Percentiles rank a stretch among this genome's conserved stretches.
Evolutionary conservation across 2,329 filamentous ascomycete genomes (phyloP).

Genomic region (Cryphonectria radicalis): DNA sequence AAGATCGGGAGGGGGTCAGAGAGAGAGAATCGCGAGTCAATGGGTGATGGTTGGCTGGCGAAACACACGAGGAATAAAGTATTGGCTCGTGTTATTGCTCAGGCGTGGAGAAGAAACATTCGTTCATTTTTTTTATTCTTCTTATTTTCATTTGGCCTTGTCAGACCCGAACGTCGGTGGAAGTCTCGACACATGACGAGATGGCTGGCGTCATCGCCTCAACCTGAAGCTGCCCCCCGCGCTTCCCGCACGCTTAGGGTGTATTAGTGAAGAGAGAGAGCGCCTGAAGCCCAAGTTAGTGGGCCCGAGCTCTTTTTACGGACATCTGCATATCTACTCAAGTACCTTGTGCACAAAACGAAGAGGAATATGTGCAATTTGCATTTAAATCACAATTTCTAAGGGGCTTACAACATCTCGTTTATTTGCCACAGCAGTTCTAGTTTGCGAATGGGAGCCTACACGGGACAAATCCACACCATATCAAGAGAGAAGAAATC

Average conservation of each 20-base stretch:
- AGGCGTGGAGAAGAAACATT: not conserved
- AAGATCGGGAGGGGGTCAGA: not conserved
- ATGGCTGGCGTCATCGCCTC: slow-evolving; percentile 6
- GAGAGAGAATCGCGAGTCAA: not conserved
- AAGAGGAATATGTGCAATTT: not conserved
- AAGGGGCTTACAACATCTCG: not conserved
- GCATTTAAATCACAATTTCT: not conserved
- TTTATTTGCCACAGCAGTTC: not conserved
- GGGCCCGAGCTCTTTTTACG: slow-evolving; percentile 1
- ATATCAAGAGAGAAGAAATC: not conserved
- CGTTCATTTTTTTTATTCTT: not conserved
- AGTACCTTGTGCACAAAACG: not conserved
- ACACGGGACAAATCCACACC: not conserved
- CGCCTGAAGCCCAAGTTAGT: not conserved
- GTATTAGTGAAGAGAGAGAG: not conserved
- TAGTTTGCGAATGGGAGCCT: not conserved
- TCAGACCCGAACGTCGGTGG: not conserved
- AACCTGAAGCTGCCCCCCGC: not conserved
- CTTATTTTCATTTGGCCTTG: not conserved
- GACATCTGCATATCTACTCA: not conserved
- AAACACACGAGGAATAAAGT: not conserved
- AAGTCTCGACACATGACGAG: slow-evolving; percentile 4
- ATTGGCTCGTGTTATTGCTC: not conserved
- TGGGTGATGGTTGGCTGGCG: not conserved
- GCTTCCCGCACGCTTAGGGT: not conserved